Evolutionary conservation across 768 basidiomycete species (phyloP).

Genomic region (Termitomyces sp.): DNA sequence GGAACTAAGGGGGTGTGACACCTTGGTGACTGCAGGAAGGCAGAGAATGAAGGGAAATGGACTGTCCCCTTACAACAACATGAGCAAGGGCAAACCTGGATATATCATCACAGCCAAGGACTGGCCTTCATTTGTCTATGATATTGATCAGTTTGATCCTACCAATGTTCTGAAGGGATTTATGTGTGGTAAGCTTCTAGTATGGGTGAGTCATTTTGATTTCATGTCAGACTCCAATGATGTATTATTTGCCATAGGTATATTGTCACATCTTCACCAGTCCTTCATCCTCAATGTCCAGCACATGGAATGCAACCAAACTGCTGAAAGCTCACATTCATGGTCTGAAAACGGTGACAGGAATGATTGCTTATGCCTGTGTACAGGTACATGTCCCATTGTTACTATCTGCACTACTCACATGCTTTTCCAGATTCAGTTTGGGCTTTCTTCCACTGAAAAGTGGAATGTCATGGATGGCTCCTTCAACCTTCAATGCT

Average conservation of each 20-base stretch:
- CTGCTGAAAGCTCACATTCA: not conserved
- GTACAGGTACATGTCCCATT: not conserved
- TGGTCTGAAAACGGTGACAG: not conserved
- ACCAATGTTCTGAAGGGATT: too few relatives aligned
- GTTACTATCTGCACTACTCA: not conserved
- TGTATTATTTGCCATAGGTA: not conserved
- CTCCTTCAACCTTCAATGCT: not conserved
- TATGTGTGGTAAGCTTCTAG: too few relatives aligned
- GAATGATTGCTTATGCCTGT: not conserved
- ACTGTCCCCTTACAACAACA: too few relatives aligned
- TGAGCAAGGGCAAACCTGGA: too few relatives aligned
- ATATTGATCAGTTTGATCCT: too few relatives aligned
- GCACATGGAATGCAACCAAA: not conserved
- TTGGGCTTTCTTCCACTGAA: not conserved
- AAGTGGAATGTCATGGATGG: not conserved
- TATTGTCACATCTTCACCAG: slow-evolving; percentile 1
- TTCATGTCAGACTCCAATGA: too few relatives aligned
- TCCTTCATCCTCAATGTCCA: not conserved
- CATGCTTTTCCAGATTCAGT: not conserved
- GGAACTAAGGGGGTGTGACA: too few relatives aligned
- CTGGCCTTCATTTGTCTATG: too few relatives aligned
- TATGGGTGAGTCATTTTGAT: too few relatives aligned
- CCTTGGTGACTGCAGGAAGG: too few relatives aligned
- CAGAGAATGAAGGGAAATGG: too few relatives aligned
- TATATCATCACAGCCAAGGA: too few relatives aligned